Evolutionary conservation across 78 protist species (phyloP).

Genomic region (Emiliania huxleyi): DNA sequence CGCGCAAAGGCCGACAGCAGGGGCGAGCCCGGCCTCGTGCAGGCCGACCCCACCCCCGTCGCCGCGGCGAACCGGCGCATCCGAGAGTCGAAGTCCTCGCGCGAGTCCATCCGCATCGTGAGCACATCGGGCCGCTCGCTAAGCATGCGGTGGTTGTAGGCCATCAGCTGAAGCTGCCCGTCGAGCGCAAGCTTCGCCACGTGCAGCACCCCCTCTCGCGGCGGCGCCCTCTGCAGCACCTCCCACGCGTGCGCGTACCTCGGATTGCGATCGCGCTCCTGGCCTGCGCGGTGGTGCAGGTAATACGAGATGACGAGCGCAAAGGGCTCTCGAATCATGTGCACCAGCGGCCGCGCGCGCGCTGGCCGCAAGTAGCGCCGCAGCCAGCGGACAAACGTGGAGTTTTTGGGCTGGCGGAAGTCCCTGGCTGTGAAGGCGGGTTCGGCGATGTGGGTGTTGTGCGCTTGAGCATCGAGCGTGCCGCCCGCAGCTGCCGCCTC

Average conservation of each 20-base stretch:
- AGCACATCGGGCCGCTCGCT: neutral
- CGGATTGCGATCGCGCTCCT: neutral
- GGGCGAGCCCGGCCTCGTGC: neutral
- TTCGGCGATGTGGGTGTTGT: neutral
- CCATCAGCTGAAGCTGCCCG: neutral
- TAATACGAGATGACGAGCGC: neutral
- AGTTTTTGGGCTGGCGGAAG: neutral
- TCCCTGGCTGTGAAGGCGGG: neutral
- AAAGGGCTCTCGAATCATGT: neutral
- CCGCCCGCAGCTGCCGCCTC: too few species aligned
- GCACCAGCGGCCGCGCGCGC: neutral
- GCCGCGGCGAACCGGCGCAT: neutral
- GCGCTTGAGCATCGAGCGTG: neutral
- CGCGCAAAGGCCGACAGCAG: neutral
- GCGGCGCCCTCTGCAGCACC: neutral
- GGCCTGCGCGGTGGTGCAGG: neutral
- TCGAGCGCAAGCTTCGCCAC: neutral
- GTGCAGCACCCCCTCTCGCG: neutral
- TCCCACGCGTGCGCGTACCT: neutral
- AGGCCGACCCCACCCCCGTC: neutral
- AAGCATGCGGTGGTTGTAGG: neutral
- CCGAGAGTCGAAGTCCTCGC: neutral
- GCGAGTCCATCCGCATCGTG: neutral
- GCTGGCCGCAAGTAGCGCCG: neutral
- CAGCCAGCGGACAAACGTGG: neutral